Percentiles rank a stretch among this genome's conserved stretches.
These are phyloP conservation scores for Amphirosellinia nigrospora DNA, from an alignment of 495 filamentous ascomycete species.

Conservation along the genomic window DNA sequence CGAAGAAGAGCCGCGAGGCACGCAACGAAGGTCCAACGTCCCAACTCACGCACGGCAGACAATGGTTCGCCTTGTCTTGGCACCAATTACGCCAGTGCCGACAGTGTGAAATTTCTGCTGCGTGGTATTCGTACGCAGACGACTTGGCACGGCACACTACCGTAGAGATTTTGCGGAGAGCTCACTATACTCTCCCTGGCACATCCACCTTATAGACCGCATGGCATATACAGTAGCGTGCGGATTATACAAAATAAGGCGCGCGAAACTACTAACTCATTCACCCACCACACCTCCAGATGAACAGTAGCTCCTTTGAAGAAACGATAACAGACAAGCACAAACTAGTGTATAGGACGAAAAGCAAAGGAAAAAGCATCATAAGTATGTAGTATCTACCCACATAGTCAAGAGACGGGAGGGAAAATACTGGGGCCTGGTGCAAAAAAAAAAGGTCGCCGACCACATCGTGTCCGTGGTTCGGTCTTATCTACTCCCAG, in stretches of 20 bases:
- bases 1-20: constrained; percentile 26
- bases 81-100: background rate
- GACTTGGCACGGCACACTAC: background rate
- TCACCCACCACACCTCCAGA: background rate
- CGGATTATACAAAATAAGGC: background rate
- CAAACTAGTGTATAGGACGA: background rate
- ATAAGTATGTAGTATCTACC: background rate
- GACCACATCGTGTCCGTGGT: constrained; percentile 22
- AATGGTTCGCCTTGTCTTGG: constrained; percentile 20
- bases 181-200: constrained; percentile 2
- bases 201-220: constrained; percentile 20
- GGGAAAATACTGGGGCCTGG: constrained; percentile 10
- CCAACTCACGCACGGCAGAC: constrained; percentile 21
- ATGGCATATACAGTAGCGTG: constrained; percentile 9
- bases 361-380: constrained; percentile 17
- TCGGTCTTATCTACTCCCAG: constrained; percentile 1
- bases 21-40: constrained; percentile 13
- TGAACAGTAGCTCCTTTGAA: background rate
- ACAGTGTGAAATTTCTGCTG: constrained; percentile 8
- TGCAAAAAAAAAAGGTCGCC: constrained; percentile 19
- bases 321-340: background rate
- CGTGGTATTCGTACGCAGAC: background rate
- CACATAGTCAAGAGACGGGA: constrained; percentile 6
- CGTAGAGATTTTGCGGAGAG: constrained; percentile 16
- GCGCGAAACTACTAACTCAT: constrained; percentile 1